Percentiles rank a stretch among this genome's conserved stretches.
Evolutionary conservation across 305 asterid genomes (phyloP).

Genomic region (Fraxinus xanthoxyloides): DNA sequence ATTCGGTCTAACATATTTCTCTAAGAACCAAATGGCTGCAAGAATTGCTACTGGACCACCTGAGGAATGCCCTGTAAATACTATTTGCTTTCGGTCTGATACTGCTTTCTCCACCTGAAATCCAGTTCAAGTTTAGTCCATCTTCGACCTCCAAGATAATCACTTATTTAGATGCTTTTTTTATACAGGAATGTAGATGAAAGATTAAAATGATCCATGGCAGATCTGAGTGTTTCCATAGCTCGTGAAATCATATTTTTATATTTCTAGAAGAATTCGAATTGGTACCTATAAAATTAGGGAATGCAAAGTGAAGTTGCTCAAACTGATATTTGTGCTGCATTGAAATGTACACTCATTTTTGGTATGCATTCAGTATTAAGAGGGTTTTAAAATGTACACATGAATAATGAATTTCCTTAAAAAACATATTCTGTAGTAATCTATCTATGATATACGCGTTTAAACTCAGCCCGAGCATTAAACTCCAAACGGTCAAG

Average conservation of each 20-base stretch:
- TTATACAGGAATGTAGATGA: conserved; percentile 3
- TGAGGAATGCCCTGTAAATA: conserved; percentile 79
- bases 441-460: not conserved
- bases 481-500: not conserved
- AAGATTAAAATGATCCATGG: not conserved
- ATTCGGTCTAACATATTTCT: conserved; percentile 45
- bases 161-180: not conserved
- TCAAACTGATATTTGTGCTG: not conserved
- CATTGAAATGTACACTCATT: not conserved
- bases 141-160: conserved; percentile 9
- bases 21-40: conserved; percentile 74
- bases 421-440: not conserved
- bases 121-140: not conserved
- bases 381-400: not conserved
- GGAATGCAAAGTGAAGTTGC: not conserved
- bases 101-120: conserved; percentile 75
- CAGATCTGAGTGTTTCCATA: not conserved
- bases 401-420: not conserved
- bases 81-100: conserved; percentile 53
- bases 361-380: not conserved
- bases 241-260: not conserved
- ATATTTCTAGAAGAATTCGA: not conserved
- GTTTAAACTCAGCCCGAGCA: not conserved
- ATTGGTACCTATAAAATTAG: not conserved
- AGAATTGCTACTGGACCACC: conserved; percentile 74